Evolutionary conservation across 371 early-diverging fungal species (phyloP), one percentile per base, ranked within the genome.

Genomic region (Mucor plumbeus): DNA sequence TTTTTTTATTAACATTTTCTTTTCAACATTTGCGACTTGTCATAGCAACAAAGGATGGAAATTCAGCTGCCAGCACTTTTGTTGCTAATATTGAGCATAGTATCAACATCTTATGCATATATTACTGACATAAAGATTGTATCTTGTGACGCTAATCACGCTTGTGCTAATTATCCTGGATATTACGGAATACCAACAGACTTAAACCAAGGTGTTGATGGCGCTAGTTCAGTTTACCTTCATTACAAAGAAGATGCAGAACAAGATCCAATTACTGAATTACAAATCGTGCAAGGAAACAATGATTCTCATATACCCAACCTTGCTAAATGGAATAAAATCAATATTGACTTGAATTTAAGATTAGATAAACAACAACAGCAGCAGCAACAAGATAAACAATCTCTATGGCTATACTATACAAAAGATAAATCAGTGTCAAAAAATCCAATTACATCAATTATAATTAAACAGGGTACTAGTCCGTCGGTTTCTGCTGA

Each of bases 181-280:
- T 86, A 78, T 60, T 61, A 67, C 44, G 81, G 72, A 58, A 64
- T 86, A 8, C 71, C 79, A 0, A 70, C 75, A 17, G 77, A 84
- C 65, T 59, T 86, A 15, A 83, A 84, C 71, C 63, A 69, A 63
- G 82, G 74, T 10, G 68, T 68, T 26, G 74, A 83, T 4, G 65
- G 63, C 5, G 75, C 75, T 14, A 64, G 65, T 15, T 76, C 74
- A 35, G 73, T 86, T 0, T 84, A 73, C 57, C 59, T 86, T 19
- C 82, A 86, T 59, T 65, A 79, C 19, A 80, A 80, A 43, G 72
- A 86, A 43, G 74, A 73, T 64, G 39, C 40, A 1, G 33, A 40
- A 1, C 53, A 71, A 7, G 64, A 61, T 17, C 75, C 80, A 3
- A 74, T 76, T 31, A 75, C 78, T 4, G 76, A 68, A 35, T 10